Evolutionary conservation across 106 monocot species (phyloP), one percentile per base, ranked within the genome.

Genomic region (Dendrobium huoshanense): DNA sequence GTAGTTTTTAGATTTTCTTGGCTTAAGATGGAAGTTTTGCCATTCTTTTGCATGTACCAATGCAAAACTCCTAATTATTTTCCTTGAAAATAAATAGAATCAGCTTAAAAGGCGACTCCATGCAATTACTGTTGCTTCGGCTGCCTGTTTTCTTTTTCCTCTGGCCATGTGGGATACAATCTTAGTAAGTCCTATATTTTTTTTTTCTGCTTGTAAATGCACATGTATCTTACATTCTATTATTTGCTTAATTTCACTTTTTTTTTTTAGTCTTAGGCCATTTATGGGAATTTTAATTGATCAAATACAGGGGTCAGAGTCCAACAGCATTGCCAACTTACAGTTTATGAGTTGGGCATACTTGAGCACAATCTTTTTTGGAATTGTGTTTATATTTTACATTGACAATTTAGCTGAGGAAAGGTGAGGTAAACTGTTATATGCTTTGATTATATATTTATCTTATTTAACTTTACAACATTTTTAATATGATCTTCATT

Each of bases 111-210:
- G 95, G 85, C 79, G 95, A 80, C 88, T 99, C 54, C 99, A 99
- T 95, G 93, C 95, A 40, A 89, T 99, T 83, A 90, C 91, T 47
- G 78, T 99, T 87, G 90, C 93, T 86, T 91, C 99, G 80, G 95
- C 99, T 48, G 83, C 91, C 55, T 99, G 99, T 77, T 99, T 95
- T 91, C 91, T 99, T 48, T 99, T 99, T 80, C 99, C 99, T 85
- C 81, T 99, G 33, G 95, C 95, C 16, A 93, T 95, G 83, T 99
- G 93, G 95, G 91, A 99, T 84, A 87, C 84, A 20, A 85, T 95
- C 54, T 84, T 90, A 78, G 99, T 99, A 79, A 87, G 94, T 85
- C 31, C 11, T 44, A 27, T 83, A 18, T 31, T 18, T 79, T 79
- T 29, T 24, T 24, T 17, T 74, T n/a, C 75, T 74, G 72, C 9